Base-by-base conservation (phyloP, 768 basidiomycete genomes). In the Filobasidium wieringae region DNA sequence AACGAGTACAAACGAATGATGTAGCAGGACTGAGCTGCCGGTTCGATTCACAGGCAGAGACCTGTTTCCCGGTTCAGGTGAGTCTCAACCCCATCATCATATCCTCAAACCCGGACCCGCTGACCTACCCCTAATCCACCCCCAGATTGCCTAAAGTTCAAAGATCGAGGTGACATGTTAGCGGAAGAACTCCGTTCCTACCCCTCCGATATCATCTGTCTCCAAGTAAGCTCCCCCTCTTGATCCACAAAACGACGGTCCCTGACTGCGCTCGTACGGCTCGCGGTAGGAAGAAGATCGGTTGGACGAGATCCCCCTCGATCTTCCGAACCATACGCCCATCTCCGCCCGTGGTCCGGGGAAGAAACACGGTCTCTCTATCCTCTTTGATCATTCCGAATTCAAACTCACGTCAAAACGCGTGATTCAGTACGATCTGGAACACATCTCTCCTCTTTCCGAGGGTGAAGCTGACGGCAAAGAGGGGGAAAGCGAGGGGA, bases 281-380 rank as follows among this genome's bases (percentile, higher is more conserved):
- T 47, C 4, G 43, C 15, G 5, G 27, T 68, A 95, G 88, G 91
- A 96, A 78, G 88, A 90, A 7, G 92, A 93, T 67, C 78, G 83
- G 36, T 76, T 90, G 26, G 82, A 85, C 33, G 84, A 82, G 63
- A 76, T 92, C 19, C 72, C 84, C 22, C 86, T 87, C 1, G 75
- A 78, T 22, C 78, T 93, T 7, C 78, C 84, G 43, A 69, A 76
- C 9, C 91, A 90, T 70, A 72, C 76, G 8, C 74, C 81, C 67
- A 79, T 81, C 51, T 85, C 82, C 71, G 83, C 82, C 7, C 77
- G 80, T 33, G 90, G 88, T 9, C 82, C 79, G 19, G 74, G 75
- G 7, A 96, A 96, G 75, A 80, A 79, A 45, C 91, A 96, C 62
- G 91, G 91, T 1, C 86, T 87, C 69, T 80, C 93, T 53, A 81